Base-by-base conservation (phyloP, 345 rosid genomes). In the Dipteronia dyeriana region DNA sequence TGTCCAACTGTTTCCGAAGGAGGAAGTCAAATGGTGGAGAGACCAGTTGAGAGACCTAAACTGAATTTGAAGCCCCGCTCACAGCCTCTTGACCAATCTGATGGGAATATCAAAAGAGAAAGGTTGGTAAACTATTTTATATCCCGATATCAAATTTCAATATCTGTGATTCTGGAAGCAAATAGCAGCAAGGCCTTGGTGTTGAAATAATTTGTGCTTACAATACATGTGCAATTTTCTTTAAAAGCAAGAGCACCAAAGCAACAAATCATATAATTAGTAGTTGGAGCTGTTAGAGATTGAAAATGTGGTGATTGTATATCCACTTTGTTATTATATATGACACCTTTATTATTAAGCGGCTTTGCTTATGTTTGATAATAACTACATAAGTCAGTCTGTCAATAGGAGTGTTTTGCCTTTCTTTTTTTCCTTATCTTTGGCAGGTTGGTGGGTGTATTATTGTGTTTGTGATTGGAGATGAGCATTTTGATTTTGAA, bases 61-160 rank as follows among this genome's bases (percentile, higher is more conserved):
- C 43, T 79, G 69, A 80, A 70, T 63, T 66, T 84, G 76, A 80
- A 75, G 60, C 82, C 84, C 14, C 77, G 82, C 16, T 71, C 75
- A 20, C 76, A 80, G 26, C 80, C 75, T 51, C 49, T 71, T 78
- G 79, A 75, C 26, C 75, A 75, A 29, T 75, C 76, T 53, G 73
- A 71, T 56, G 82, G 76, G 62, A 75, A 45, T 51, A 8, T 62
- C 54, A 75, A 71, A 56, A 71, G 59, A 39, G 78, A 68, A 41
- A 78, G 76, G 82, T 78, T 56, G 7, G 66, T 67, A 17, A 66
- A 41, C 20, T 51, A 70, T 8, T 12, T 59, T 66, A 49, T 38
- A 26, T 65, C 14, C 6, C 63, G 34, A 5, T 66, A 5, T 22
- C 7, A 12, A 75, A 23, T 2, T 9, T 53, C 9, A 4, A 1